Conservation (phyloP, 768 basidiomycete genomes). For the Amanita molliuscula region DNA sequence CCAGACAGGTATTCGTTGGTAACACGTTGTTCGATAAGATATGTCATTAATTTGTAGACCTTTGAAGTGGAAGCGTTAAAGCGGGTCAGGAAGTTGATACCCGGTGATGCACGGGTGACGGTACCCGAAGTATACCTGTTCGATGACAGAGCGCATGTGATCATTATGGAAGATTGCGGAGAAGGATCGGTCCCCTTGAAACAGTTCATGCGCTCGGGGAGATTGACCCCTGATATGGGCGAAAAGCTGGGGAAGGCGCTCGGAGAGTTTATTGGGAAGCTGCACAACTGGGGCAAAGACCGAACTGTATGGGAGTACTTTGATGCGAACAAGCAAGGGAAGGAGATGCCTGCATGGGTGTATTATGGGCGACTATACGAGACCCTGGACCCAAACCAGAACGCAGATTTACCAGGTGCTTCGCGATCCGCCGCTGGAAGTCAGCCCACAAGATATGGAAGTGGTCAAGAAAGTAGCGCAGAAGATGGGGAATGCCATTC, state of each 20-base stretch:
- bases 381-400: slow-evolving; percentile 21
- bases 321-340: slow-evolving; percentile 28
- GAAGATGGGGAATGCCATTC: slow-evolving; percentile 16
- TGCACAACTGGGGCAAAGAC: slow-evolving; percentile 40
- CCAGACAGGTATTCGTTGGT: slow-evolving; percentile 38
- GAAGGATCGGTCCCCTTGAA: slow-evolving; percentile 28
- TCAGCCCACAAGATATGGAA: slow-evolving; percentile 25
- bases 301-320: slow-evolving; percentile 21
- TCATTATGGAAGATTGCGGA: slow-evolving; percentile 60
- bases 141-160: slow-evolving; percentile 36
- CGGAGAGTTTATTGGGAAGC: slow-evolving; percentile 40
- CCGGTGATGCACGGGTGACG: slow-evolving; percentile 27
- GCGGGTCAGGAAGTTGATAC: slow-evolving; percentile 27
- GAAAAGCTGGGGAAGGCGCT: slow-evolving; percentile 39
- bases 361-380: slow-evolving; percentile 36
- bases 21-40: not conserved
- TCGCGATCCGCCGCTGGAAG: slow-evolving; percentile 27
- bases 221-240: slow-evolving; percentile 19
- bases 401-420: slow-evolving; percentile 23
- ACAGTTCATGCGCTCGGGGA: slow-evolving; percentile 23
- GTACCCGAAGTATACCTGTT: slow-evolving; percentile 40
- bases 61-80: slow-evolving; percentile 40
- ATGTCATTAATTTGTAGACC: slow-evolving; percentile 13
- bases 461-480: slow-evolving; percentile 14
- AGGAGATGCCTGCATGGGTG: slow-evolving; percentile 25